These are phyloP conservation scores for Globisporangium radiosum DNA, from an alignment of 352 stramenopile genomes.

Conservation along the genomic window DNA sequence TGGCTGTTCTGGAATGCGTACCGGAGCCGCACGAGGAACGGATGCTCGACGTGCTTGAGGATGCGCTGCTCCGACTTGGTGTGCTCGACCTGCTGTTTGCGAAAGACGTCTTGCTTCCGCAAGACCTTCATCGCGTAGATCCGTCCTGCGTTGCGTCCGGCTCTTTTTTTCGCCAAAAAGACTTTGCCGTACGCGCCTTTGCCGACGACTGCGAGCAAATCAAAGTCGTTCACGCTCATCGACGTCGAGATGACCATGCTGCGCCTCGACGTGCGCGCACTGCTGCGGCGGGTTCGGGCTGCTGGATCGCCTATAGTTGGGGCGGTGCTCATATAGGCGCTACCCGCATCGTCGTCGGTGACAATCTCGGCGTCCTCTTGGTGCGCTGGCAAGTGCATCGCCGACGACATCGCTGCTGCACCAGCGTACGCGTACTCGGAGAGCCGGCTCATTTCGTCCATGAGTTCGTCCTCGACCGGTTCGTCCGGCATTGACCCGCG, in stretches of 20 bases:
- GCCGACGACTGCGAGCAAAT: conserved; percentile 77
- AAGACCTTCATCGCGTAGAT: conserved; percentile 90
- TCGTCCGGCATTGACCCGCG: conserved; percentile 75
- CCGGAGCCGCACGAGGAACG: conserved; percentile 82
- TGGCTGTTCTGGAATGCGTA: conserved; percentile 88
- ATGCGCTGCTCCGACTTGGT: conserved; percentile 87
- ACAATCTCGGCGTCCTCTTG: conserved; percentile 72
- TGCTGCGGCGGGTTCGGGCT: conserved; percentile 18
- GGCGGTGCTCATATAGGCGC: background rate
- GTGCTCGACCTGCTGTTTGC: conserved; percentile 83
- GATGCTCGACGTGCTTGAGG: conserved; percentile 82
- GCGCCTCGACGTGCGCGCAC: conserved; percentile 35
- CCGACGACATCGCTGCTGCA: conserved; percentile 41
- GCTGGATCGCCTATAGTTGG: background rate
- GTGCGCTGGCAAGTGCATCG: conserved; percentile 46
- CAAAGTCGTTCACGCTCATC: conserved; percentile 85
- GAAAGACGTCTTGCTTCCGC: conserved; percentile 80
- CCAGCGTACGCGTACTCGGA: conserved; percentile 69
- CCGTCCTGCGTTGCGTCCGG: conserved; percentile 50
- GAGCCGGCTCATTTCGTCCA: conserved; percentile 74
- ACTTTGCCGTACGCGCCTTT: conserved; percentile 87
- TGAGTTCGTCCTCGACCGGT: conserved; percentile 56
- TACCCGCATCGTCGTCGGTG: conserved; percentile 24
- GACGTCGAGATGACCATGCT: conserved; percentile 81
- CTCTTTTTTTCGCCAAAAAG: conserved; percentile 78